Evolutionary conservation across 208 protist species (phyloP).

Genomic region (Leishmania braziliensis): DNA sequence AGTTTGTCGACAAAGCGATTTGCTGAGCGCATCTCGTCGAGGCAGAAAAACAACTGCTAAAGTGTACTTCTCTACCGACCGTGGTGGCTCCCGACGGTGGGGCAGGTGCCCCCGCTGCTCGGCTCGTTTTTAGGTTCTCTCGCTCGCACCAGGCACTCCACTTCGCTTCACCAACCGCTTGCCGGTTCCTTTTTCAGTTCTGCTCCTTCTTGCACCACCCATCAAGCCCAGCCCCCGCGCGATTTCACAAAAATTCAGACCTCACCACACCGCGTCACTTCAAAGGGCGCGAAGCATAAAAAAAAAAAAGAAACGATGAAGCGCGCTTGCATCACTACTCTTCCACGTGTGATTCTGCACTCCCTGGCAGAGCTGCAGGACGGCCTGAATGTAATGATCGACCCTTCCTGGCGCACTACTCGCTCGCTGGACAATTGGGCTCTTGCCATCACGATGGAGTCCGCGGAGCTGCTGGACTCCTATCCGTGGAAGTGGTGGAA

Average conservation of each 20-base stretch:
- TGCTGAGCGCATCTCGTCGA: not conserved
- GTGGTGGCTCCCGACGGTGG: not conserved
- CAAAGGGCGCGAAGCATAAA: not conserved
- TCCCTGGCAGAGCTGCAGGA: constrained; percentile 81
- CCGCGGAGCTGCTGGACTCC: constrained; percentile 86
- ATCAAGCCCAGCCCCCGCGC: not conserved
- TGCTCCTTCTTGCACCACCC: not conserved
- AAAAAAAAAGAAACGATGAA: constrained; percentile 44
- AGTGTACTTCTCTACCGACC: not conserved
- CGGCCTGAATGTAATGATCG: constrained; percentile 81
- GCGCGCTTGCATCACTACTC: constrained; percentile 26
- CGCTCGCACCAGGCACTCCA: not conserved
- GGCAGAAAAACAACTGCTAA: not conserved
- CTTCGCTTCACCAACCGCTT: not conserved
- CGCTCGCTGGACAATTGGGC: constrained; percentile 83
- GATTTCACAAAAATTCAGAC: too few species aligned
- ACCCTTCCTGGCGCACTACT: constrained; percentile 65
- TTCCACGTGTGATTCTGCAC: constrained; percentile 50
- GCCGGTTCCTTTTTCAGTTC: not conserved
- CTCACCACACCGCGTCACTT: not conserved
- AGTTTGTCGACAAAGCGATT: not conserved
- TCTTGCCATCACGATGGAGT: constrained; percentile 92
- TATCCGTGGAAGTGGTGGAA: constrained; percentile 96
- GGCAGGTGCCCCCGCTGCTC: too few species aligned
- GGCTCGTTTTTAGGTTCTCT: not conserved